A percentile compares a stretch with the other conserved stretches of the same genome.
Evolutionary conservation across 2,329 filamentous ascomycete species (phyloP).

Genomic region (Colletotrichum horii): DNA sequence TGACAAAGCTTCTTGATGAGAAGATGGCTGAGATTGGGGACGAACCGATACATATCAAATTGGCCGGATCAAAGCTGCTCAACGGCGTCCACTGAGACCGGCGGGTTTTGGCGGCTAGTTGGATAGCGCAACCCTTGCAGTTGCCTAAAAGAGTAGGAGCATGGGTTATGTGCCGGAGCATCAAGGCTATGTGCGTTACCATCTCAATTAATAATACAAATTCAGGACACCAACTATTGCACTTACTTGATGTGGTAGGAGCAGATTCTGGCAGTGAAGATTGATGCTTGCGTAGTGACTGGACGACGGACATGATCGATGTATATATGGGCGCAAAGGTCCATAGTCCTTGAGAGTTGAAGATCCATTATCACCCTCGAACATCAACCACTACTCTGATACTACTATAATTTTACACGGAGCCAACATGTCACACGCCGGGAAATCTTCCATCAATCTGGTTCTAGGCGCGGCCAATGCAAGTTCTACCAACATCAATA

Average conservation of each 20-base stretch:
- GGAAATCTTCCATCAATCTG: background rate
- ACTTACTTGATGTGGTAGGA: background rate
- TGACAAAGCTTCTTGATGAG: slow-evolving; percentile 46
- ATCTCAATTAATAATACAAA: background rate
- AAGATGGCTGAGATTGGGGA: slow-evolving; percentile 61
- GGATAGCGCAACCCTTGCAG: background rate
- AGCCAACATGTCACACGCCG: background rate
- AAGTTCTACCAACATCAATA: background rate
- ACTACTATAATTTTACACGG: background rate
- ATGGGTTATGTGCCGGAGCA: background rate
- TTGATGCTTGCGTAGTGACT: background rate
- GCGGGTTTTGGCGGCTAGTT: background rate
- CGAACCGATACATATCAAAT: slow-evolving; percentile 36
- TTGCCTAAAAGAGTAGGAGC: slow-evolving; percentile 2
- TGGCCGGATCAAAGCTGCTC: background rate
- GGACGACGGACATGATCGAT: background rate
- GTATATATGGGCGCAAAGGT: background rate
- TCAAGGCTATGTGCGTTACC: background rate
- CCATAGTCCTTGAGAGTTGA: background rate
- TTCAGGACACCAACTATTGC: background rate
- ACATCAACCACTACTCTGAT: background rate
- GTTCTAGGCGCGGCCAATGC: background rate
- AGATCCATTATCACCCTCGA: background rate
- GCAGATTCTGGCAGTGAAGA: background rate
- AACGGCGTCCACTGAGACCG: background rate